Evolutionary conservation across 2,329 filamentous ascomycete species (phyloP).

Genomic region (Diaporthe citriasiana): DNA sequence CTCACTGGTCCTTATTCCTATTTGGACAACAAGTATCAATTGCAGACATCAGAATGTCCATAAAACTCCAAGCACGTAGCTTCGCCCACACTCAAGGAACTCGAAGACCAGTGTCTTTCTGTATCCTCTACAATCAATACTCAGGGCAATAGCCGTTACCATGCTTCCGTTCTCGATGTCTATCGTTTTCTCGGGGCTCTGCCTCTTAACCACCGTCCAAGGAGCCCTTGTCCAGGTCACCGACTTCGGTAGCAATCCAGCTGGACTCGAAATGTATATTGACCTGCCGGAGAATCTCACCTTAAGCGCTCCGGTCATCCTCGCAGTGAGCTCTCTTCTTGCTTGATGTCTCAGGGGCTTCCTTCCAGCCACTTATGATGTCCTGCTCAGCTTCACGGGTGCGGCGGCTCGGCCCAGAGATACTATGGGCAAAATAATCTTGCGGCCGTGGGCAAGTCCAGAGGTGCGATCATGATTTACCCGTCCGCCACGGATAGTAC

Average conservation of each 20-base stretch:
- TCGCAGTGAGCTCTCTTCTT: not conserved
- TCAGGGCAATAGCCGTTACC: not conserved
- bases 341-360: not conserved
- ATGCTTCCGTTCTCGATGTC: not conserved
- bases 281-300: not conserved
- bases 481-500: conserved; percentile 10
- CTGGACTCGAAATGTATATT: not conserved
- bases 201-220: not conserved
- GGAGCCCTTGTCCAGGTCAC: conserved; percentile 8
- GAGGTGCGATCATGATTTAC: conserved; percentile 16
- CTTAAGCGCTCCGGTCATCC: not conserved
- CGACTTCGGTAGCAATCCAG: not conserved
- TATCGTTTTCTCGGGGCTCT: not conserved
- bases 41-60: not conserved
- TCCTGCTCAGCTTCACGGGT: not conserved
- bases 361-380: not conserved
- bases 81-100: not conserved
- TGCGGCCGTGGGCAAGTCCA: not conserved
- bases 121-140: too few relatives aligned
- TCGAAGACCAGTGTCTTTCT: too few relatives aligned
- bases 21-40: not conserved
- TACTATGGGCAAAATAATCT: conserved; percentile 11
- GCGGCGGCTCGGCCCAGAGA: not conserved
- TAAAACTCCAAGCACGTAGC: not conserved
- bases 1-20: too few relatives aligned